phyloP scores from a whole-genome alignment of 1,284 basidiomycete species.

The Pisolithus thermaeus region DNA sequence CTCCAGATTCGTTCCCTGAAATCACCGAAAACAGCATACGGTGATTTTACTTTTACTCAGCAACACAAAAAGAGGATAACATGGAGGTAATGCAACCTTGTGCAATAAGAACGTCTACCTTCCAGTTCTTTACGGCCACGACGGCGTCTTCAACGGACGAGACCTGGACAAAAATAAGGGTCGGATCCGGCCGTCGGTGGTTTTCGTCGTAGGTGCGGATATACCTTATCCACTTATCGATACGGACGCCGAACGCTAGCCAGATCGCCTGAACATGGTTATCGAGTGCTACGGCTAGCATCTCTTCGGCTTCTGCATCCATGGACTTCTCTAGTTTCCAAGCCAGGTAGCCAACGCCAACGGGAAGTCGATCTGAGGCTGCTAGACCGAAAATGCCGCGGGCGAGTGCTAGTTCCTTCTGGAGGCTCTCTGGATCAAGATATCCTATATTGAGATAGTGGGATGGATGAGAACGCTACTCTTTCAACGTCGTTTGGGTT shows the following conservation, averaged over 20 bases:
- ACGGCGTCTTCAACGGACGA: slow-evolving; percentile 53
- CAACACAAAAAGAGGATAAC: slow-evolving; percentile 1
- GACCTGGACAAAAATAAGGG: slow-evolving; percentile 59
- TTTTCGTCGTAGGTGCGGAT: slow-evolving; percentile 48
- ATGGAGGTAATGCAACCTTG: slow-evolving; percentile 47
- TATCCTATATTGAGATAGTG: slow-evolving; percentile 36
- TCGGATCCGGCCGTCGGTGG: slow-evolving; percentile 35
- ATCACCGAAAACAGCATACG: slow-evolving; percentile 2
- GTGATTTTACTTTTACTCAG: slow-evolving; percentile 2
- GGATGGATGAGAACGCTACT: background rate
- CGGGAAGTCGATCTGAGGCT: slow-evolving; percentile 38
- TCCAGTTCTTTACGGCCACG: slow-evolving; percentile 52
- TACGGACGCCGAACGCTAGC: slow-evolving; percentile 61
- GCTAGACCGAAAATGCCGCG: slow-evolving; percentile 33
- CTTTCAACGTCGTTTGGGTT: slow-evolving; percentile 3
- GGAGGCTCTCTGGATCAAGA: slow-evolving; percentile 36
- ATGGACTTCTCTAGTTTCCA: slow-evolving; percentile 58
- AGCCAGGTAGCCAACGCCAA: slow-evolving; percentile 68
- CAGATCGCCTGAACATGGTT: slow-evolving; percentile 61
- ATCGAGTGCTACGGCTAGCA: slow-evolving; percentile 49
- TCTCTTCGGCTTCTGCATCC: slow-evolving; percentile 11
- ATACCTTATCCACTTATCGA: slow-evolving; percentile 54
- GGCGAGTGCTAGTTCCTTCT: slow-evolving; percentile 44
- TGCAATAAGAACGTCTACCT: slow-evolving; percentile 66
- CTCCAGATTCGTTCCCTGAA: slow-evolving; percentile 69